Evolutionary conservation across 2,329 filamentous ascomycete genomes (phyloP), one percentile per base, ranked within the genome.

Genomic region (Periconia sp.): DNA sequence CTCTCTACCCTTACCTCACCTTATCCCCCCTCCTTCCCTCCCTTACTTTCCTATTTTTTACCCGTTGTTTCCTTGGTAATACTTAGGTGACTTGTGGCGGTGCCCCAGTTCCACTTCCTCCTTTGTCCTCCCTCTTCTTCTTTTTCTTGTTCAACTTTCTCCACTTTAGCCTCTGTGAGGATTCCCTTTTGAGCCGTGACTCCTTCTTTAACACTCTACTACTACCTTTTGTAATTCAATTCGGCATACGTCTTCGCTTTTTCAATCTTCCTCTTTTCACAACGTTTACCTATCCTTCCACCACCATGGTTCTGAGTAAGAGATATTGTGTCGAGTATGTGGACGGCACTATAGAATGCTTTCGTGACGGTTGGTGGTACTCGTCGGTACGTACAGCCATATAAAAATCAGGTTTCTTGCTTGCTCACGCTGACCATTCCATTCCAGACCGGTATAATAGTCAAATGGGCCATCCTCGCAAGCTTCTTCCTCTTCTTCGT

Each of bases 401-500:
- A 14, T n/a, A 37, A 13, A 5, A 13, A 6, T 6, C n/a, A 42
- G 15, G 10, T 41, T 17, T n/a, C 17, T 41, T 37, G 15, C 33
- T 11, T 5, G 11, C 33, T 37, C 23, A n/a, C 40, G 3, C 31
- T 41, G 14, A 11, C 33, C 7, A 37, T 37, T 37, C 11, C 11
- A 33, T 6, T 45, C 35, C 52, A 89, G 85, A 81, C 80, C 35
- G 87, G 85, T 52, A 74, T 81, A 52, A 86, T 87, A 53, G 77
- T 91, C 64, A 89, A 90, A 73, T 93, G 89, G 84, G 79, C 82
- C 45, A 75, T 93, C 55, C 84, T 92, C 66, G 81, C 83, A 55
- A 75, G 78, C 57, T 69, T 93, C 59, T 77, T 90, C 62, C 54
- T 81, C 51, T 52, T 85, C 55, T 74, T 90, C 64, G 70, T 84